Base-by-base conservation (phyloP, 768 basidiomycete species). In the Rhodotorula kratochvilovae region DNA sequence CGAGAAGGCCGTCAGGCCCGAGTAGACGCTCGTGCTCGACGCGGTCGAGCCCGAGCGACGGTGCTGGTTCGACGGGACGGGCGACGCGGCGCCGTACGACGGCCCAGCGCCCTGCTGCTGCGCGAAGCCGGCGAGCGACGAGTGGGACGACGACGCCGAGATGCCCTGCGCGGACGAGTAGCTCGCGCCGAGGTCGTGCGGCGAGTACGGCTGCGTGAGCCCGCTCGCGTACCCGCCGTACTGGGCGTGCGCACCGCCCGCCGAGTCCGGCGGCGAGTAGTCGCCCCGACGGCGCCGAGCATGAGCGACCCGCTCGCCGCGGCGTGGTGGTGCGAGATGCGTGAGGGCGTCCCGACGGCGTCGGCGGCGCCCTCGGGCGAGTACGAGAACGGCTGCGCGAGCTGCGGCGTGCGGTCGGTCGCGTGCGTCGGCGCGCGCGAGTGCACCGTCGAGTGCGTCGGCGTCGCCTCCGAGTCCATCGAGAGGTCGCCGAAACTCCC, bases 21-120 rank as follows among this genome's bases (percentile, higher is more conserved):
- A 75, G 65, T 66, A 66, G 57, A 68, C 64, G 56, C 70, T 71
- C 23, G 61, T 68, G 42, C 61, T 68, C 42, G 73, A 75, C 3
- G 73, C 70, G 23, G 73, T 75, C 63, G 73, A 75, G n/a, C 70
- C 73, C n/a, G 73, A 71, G 43, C 73, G 73, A 15, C 59, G 63
- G 48, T 75, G 73, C 27, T 51, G 43, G 46, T 23, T 48, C 48
- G 48, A 50, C 29, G 57, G 57, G 10, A 57, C 70, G 0, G 73
- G 73, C n/a, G 73, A 75, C 19, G 61, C 61, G 53, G 27, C 48
- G 6, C 48, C 48, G 46, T 21, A 46, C n/a, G 39, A 39, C 39
- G 39, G 39, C 39, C 8, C 39, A 39, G 36, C 21, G 11, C 35
- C 55, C 62, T 51, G 68, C 64, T 19, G 31, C 53, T 55, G 54